Base-by-base conservation (phyloP, 1,284 basidiomycete species). In the Leccinum pachyderme region DNA sequence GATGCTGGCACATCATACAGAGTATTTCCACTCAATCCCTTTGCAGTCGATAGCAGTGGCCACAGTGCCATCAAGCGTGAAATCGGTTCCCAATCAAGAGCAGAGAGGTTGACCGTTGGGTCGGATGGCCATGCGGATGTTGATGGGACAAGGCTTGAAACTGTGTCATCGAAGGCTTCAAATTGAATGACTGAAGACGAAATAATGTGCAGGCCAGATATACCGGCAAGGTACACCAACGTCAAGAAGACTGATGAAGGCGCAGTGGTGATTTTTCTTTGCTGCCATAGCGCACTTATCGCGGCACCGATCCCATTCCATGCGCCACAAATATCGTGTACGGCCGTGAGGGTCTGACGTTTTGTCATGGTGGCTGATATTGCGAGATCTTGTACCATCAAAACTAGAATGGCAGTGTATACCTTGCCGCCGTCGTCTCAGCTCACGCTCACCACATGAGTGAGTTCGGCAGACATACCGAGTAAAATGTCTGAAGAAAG, bases 261-360 rank as follows among this genome's bases (percentile, higher is more conserved):
- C 5, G 55, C 48, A 2, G 64, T 53, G 0, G 22, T 8, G 28
- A 55, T 11, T 9, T 50, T 54, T 13, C 52, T 51, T 57, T 65
- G 65, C 13, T 57, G 44, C 63, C 61, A 68, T 7, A 67, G 18
- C 0, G 24, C 18, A 4, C 8, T 2, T 6, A 61, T 41, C 0
- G 62, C 57, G 13, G 62, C 52, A 2, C 63, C 64, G 5, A 65
- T 48, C 3, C 66, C 62, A 0, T 37, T 62, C 65, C 63, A 68
- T 2, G 63, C 63, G 0, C 43, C 33, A 4, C 37, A 43, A 4
- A 57, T 48, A 7, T 68, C 65, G 3, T 65, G 63, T 5, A 62
- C 7, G 1, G 51, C 39, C 0, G 62, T 68, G 32, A 63, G 49
- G 0, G 32, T 67, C 27, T 57, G 63, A 7, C 12, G 35, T 28